Evolutionary conservation across 768 basidiomycete species (phyloP), one percentile per base, ranked within the genome.

Genomic region (Boletus pseudopeckii): DNA sequence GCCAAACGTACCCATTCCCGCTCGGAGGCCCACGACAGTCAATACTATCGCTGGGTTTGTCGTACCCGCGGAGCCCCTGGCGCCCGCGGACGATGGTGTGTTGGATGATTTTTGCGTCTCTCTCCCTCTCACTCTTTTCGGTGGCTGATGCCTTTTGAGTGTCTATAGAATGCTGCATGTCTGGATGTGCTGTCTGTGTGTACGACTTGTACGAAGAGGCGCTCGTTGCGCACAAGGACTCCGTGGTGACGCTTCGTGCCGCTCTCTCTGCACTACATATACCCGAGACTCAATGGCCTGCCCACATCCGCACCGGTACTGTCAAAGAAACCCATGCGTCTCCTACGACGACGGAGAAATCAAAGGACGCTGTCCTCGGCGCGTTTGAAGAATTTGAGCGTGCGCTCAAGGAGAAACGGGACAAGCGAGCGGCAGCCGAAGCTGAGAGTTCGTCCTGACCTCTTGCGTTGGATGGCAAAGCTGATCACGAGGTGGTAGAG

Each of bases 91-190:
- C 44, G 88, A 91, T 65, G 88, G 57, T 58, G 0, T 13, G 46
- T 34, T 26, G 24, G 7, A 24, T 13, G 11, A 14, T 40, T 40
- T 45, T 15, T 32, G 43, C 6, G 1, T 7, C 7, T 4, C 17
- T 10, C n/a, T n/a, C 24, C 24, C 24, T 26, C 24, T 26, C 24
- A 24, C 24, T 4, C 24, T 26, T 6, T 26, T 26, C 5, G 5
- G 7, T 5, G 24, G 6, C 24, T 26, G 24, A 26, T 26, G 24
- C 32, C 1, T n/a, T 44, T 42, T 26, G 24, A 24, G 5, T n/a
- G 45, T 5, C 3, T n/a, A 26, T 26, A 93, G 92, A 93, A 70
- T 95, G 92, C 69, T 96, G 92, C 74, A 95, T 95, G 92, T 92
- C 91, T 3, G 90, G 90, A 28, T 96, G 93, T 64, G 89, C 91